Evolutionary conservation across 1,284 basidiomycete genomes (phyloP), one percentile per base, ranked within the genome.

Genomic region (Ceratobasidium sp.): DNA sequence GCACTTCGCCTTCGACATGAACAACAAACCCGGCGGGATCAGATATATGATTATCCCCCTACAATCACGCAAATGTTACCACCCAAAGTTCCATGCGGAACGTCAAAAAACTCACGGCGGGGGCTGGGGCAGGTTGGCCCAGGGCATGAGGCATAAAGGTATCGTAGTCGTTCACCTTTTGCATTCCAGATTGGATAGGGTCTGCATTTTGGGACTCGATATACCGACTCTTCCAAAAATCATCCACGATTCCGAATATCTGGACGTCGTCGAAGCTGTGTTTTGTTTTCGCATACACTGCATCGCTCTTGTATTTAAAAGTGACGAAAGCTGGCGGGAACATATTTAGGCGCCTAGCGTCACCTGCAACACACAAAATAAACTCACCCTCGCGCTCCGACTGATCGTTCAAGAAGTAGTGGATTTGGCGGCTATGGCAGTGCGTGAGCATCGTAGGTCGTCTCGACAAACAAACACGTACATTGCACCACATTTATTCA

Each of bases 221-320:
- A 28, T 69, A 69, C 43, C 66, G 50, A 26, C 43, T 69, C 30
- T 69, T 69, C 66, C 66, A 69, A 69, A 69, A 69, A 2, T 69
- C 66, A 23, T 69, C 66, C 4, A 52, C 52, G 23, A 69, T 69
- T 21, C 49, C 66, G 47, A 69, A 69, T 14, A 69, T 69, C 43
- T 69, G 66, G 35, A 69, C 54, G 21, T 58, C 54, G 30, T 43
- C 66, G 47, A 69, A 69, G 52, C 52, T 69, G 30, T 69, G 66
- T 47, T 69, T 69, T 4, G 66, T 69, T 47, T 69, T 69, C 23
- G 66, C 66, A 38, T 69, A 69, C 18, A 69, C 66, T 6, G 66
- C 66, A 30, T 69, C 66, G 18, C 66, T 69, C 54, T 69, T 69
- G 54, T 57, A 69, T n/a, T 69, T 69, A 54, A 69, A 69, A 8